Conservation (phyloP, 2,329 filamentous ascomycete species). For the Fusarium sp. region DNA sequence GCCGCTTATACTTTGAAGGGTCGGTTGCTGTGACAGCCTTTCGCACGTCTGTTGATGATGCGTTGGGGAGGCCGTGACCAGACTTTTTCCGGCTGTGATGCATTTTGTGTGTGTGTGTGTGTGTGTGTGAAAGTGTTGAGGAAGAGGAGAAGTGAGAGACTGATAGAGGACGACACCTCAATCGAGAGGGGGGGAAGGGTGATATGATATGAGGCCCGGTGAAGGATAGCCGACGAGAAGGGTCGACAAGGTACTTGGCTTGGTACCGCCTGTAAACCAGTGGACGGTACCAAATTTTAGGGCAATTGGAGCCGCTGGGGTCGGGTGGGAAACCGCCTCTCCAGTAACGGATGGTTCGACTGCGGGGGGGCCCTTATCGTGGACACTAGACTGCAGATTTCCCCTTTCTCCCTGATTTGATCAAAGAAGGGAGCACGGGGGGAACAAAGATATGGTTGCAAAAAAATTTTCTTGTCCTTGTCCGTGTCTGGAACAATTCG, state of each 20-base stretch:
- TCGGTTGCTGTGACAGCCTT: conserved; percentile 61
- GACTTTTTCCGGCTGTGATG: conserved; percentile 69
- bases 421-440: conserved; percentile 27
- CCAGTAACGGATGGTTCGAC: conserved; percentile 41
- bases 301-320: conserved; percentile 31
- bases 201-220: conserved; percentile 41
- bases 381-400: conserved; percentile 35
- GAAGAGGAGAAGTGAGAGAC: conserved; percentile 16
- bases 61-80: conserved; percentile 64
- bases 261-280: conserved; percentile 37
- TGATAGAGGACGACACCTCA: conserved; percentile 22
- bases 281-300: conserved; percentile 35
- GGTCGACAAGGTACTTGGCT: conserved; percentile 28
- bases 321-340: conserved; percentile 32
- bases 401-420: conserved; percentile 41
- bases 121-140: background rate
- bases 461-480: conserved; percentile 41
- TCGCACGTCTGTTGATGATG: conserved; percentile 67
- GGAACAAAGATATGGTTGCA: conserved; percentile 24
- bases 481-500: conserved; percentile 40
- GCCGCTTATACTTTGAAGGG: conserved; percentile 61
- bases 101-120: conserved; percentile 53
- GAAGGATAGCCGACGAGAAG: conserved; percentile 29
- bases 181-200: conserved; percentile 28
- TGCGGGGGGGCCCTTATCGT: conserved; percentile 41